Conservation (phyloP, 2,329 filamentous ascomycete species). For the Penicillium brevicompactum region DNA sequence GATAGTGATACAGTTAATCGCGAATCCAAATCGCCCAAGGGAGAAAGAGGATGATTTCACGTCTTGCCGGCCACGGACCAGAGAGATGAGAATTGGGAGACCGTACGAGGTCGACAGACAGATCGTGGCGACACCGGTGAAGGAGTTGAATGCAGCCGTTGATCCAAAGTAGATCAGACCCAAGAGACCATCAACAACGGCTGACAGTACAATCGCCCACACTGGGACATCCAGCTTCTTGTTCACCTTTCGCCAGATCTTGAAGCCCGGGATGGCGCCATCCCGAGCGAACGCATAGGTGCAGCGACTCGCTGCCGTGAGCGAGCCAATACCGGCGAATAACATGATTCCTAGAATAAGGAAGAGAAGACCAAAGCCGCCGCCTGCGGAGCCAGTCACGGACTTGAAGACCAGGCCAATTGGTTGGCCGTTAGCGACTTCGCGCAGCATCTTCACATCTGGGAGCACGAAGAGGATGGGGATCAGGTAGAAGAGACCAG, state of each 20-base stretch:
- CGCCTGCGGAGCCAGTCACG: constrained; percentile 70
- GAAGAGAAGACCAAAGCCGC: constrained; percentile 75
- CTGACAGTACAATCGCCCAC: constrained; percentile 68
- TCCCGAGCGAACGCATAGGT: constrained; percentile 77
- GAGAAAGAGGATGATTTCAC: constrained; percentile 69
- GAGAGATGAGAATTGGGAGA: constrained; percentile 71
- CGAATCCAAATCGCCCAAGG: constrained; percentile 67
- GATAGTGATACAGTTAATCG: constrained; percentile 69
- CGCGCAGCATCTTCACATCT: constrained; percentile 63
- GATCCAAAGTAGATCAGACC: constrained; percentile 80
- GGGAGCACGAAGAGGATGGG: constrained; percentile 77
- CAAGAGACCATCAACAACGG: constrained; percentile 68
- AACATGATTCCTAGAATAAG: constrained; percentile 75
- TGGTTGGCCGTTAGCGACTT: constrained; percentile 71
- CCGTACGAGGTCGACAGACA: constrained; percentile 76
- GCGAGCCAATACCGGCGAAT: constrained; percentile 73
- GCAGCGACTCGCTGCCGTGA: constrained; percentile 73
- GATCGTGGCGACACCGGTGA: constrained; percentile 79
- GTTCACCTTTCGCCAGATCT: constrained; percentile 68
- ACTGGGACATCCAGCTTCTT: constrained; percentile 69
- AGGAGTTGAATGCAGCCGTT: constrained; percentile 74
- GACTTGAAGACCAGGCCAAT: constrained; percentile 76
- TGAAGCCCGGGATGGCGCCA: constrained; percentile 71
- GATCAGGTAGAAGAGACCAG: constrained; percentile 68
- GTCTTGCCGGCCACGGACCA: constrained; percentile 66